Evolutionary conservation across 2,329 filamentous ascomycete species (phyloP), one percentile per base, ranked within the genome.

Genomic region (Pezicula carpinea): DNA sequence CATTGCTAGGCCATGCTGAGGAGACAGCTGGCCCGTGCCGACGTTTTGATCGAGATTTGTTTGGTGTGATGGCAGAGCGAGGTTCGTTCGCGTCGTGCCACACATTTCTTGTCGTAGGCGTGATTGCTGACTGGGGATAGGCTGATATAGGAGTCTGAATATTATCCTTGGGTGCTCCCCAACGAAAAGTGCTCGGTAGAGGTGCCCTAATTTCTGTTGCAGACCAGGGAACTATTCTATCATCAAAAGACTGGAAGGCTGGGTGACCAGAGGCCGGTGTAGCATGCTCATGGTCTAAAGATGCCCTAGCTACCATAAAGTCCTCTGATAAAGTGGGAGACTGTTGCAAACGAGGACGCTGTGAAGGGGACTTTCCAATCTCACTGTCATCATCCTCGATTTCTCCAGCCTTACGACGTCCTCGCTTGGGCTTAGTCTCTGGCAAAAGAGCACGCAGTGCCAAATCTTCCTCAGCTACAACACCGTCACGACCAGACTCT

Each of bases 1-100:
- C 79, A 49, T 77, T 80, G 53, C 81, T 81, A 46, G 85, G 82
- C 91, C 91, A 96, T 1, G 91, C 91, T 8, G 90, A 96, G 1
- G 90, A 96, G 0, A 96, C 89, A 6, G 88, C 89, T 0, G 89
- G 87, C 0, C 90, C 90, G 63, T 95, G 87, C 4, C 88, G 79
- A 46, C 84, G 74, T 46, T 77, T 66, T 5, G 73, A 66, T 49
- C 77, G 74, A 2, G 69, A 66, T 52, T 75, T 83, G 44, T 77
- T 80, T 1, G 85, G 82, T 4, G 84, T 87, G n/a, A 87, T 73
- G 3, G 87, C 87, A 1, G 89, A 90, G 41, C 76, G 82, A 8
- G 87, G 85, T 53, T 89, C 85, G 39, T 75, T 70, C 46, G 73
- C 71, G 42, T 71, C 71, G 44, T 61, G 62, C 55, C 72, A 61